Base-by-base conservation (phyloP, 768 basidiomycete species). In the Termitomyces sp. region DNA sequence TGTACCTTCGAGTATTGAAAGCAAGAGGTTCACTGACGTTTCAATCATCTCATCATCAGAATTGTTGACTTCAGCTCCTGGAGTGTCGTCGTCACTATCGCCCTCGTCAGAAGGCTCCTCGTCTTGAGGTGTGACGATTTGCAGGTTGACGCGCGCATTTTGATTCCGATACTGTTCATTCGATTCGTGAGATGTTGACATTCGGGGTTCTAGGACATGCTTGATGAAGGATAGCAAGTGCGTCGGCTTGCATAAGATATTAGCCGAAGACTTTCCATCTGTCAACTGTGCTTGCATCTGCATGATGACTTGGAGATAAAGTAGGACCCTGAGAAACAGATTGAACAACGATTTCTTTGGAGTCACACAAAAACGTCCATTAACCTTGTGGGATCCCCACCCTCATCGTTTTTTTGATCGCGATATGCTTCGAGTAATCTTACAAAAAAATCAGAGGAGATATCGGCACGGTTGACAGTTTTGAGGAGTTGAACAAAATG, bases 1-100 rank as follows among this genome's bases (percentile, higher is more conserved):
- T 73, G 63, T 66, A 94, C 96, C 91, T 85, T 96, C 94, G 34
- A 98, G 80, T 40, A 93, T 82, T 1, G 95, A 87, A 4, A 98
- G 81, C 31, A 98, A 74, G 0, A 97, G 73, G 61, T 88, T 91
- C 25, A 97, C 72, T 0, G 92, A 85, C 0, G 94, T 96, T 62
- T 86, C 83, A 0, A 82, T 77, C 78, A 96, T 83, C 59, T 89
- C 88, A 37, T 86, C 79, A 66, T 86, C 83, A 5, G 75, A 73
- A 29, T 72, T 73, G 50, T 79, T 70, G 6, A 68, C 67, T 31
- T 77, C 77, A 1, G 71, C 73, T 51, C 77, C 77, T 17, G 76
- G 72, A 46, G 74, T 79, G 31, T 81, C 80, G 59, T 82, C 81
- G 64, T 88, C 86, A 63, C 83, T 85, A 57, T 87, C 87, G 5